Conservation (phyloP, 2,329 filamentous ascomycete species). For the Fusarium agapanthi region DNA sequence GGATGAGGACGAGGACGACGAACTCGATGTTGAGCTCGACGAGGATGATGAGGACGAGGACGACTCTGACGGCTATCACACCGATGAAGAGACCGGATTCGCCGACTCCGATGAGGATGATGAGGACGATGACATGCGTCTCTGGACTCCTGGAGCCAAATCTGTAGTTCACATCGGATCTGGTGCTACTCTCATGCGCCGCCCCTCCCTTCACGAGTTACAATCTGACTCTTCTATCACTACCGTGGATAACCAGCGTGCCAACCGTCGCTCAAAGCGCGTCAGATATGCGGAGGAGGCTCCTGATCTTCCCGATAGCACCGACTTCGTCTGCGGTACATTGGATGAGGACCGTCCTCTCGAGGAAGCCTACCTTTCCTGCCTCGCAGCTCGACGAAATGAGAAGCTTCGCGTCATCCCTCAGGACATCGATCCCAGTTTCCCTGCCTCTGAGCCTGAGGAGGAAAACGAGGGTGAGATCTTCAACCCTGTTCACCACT, state of each 20-base stretch:
- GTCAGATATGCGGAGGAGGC: constrained; percentile 58
- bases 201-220: constrained; percentile 54
- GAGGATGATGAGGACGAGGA: constrained; percentile 63
- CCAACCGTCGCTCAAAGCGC: constrained; percentile 44
- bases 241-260: constrained; percentile 52
- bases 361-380: constrained; percentile 92
- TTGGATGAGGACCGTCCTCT: constrained; percentile 93
- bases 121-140: constrained; percentile 69
- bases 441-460: constrained; percentile 93
- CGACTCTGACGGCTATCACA: constrained; percentile 76
- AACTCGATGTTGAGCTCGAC: constrained; percentile 59
- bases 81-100: constrained; percentile 74
- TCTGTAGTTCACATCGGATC: constrained; percentile 50
- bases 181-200: constrained; percentile 45
- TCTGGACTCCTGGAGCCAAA: constrained; percentile 62
- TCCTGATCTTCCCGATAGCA: constrained; percentile 92
- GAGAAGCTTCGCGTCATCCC: constrained; percentile 84
- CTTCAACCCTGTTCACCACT: constrained; percentile 64
- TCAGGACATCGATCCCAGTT: constrained; percentile 98
- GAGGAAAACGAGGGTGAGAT: constrained; percentile 80
- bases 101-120: constrained; percentile 75
- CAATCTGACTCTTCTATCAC: constrained; percentile 70
- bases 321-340: constrained; percentile 98
- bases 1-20: constrained; percentile 61
- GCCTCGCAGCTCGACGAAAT: constrained; percentile 80